Evolutionary conservation across 768 basidiomycete species (phyloP), one percentile per base, ranked within the genome.

Genomic region (Daedaleopsis nitida): DNA sequence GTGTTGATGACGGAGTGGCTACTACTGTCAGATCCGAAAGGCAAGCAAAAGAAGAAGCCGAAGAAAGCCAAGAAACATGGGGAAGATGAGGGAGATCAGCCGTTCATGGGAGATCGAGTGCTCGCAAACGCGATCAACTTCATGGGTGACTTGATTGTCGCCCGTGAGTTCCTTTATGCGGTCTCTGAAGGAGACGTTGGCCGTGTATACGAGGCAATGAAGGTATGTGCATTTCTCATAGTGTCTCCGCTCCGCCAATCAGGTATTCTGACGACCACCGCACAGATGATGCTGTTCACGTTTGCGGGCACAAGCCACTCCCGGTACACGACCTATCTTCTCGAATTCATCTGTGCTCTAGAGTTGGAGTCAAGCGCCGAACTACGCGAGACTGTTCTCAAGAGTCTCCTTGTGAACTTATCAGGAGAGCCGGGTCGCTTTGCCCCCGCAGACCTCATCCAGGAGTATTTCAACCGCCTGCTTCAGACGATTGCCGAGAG

Each of bases 131-230:
- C 64, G 1, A 72, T 73, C 17, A 54, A 17, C 7, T 60, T 62
- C 47, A 62, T 66, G 53, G 47, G 44, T 17, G 60, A 66, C n/a
- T 19, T 43, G 1, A 5, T 59, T 1, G 7, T 59, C 16, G 69
- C 61, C 27, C 59, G 69, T n/a, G 75, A 77, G 49, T 39, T 69
- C 19, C 56, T 69, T 0, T 67, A 59, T 24, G 69, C 73, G 1
- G 65, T 66, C 0, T 70, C 76, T 3, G 66, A 70, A 43, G 77
- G 77, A 1, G 76, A 77, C 64, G 61, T 67, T 27, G 76, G 75
- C 1, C 66, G 72, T 11, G 57, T 74, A 1, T 77, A 69, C 53
- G 74, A 75, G 50, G 51, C 62, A 7, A 50, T 78, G 32, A 77
- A 77, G 69, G 69, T 73, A 1, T 5, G 39, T 11, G 65, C 34